A percentile compares a stretch with the other conserved stretches of the same genome.
These are phyloP conservation scores for Ligustrum vulgare DNA, from an alignment of 257 asterid species.

Conservation along the genomic window DNA sequence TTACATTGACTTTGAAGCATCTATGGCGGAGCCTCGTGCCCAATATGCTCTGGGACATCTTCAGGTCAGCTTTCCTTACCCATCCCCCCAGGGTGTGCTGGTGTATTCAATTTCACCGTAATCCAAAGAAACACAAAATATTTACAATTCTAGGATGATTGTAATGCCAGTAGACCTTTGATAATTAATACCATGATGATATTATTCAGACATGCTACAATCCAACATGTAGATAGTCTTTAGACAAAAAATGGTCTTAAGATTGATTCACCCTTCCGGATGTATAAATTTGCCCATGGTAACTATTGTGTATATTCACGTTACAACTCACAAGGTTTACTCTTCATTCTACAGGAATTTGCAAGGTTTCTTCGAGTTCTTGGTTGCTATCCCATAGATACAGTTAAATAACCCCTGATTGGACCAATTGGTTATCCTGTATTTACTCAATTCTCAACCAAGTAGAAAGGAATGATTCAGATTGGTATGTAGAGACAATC, in stretches of 20 bases:
- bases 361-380: conserved; percentile 26
- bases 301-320: neutral
- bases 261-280: neutral
- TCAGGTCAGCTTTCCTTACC: conserved; percentile 41
- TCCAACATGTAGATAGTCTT: neutral
- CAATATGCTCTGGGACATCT: conserved; percentile 71
- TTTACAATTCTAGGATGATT: no score
- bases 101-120: no score
- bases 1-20: conserved; percentile 91
- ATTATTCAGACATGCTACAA: no score
- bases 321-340: neutral
- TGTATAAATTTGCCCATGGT: no score
- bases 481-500: neutral
- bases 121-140: no score
- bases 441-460: neutral
- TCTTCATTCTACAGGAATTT: conserved; percentile 21
- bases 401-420: neutral
- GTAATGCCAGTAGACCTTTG: no score
- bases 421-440: neutral
- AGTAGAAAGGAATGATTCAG: neutral
- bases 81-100: no score
- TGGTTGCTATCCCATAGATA: conserved; percentile 29
- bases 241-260: neutral
- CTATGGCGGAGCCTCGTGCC: conserved; percentile 92
- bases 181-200: no score